These are phyloP conservation scores for Metschnikowia amazonensis DNA, from an alignment of 805 yeast genomes.

Conservation along the genomic window DNA sequence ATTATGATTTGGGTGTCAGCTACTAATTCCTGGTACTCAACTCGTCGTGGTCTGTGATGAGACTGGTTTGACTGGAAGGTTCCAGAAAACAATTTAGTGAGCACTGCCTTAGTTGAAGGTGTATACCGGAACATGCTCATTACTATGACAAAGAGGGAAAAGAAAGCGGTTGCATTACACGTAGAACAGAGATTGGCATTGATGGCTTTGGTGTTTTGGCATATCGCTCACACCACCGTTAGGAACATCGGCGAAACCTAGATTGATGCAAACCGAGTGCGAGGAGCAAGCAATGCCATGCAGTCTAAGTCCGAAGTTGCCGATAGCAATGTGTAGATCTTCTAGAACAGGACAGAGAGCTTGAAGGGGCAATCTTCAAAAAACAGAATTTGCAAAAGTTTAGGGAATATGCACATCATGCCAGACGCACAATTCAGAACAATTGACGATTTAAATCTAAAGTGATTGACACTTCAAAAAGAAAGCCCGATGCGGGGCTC, in stretches of 20 bases:
- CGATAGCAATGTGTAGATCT: neutral
- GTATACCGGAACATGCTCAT: neutral
- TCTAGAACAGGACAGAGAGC: too few relatives aligned
- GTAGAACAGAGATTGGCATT: too few relatives aligned
- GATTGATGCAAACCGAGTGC: neutral
- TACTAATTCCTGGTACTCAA: neutral
- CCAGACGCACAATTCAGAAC: too few relatives aligned
- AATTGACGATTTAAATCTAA: too few relatives aligned
- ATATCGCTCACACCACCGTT: neutral
- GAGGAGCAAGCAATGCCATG: neutral
- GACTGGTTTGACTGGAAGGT: neutral
- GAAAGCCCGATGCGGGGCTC: constrained; percentile 26
- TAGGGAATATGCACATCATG: too few relatives aligned
- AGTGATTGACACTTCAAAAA: neutral
- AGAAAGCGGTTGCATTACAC: neutral
- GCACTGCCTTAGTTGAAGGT: neutral
- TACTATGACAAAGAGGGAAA: neutral
- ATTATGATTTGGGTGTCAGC: neutral
- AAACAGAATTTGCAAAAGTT: too few relatives aligned
- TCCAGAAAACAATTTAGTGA: constrained; percentile 1
- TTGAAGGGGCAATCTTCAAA: too few relatives aligned
- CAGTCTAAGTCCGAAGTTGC: constrained; percentile 1
- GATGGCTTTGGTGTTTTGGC: too few relatives aligned
- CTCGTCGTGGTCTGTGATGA: neutral
- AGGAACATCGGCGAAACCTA: neutral